A percentile compares a stretch with the other conserved stretches of the same genome.
phyloP scores from a whole-genome alignment of 2,329 filamentous ascomycete species.

The Talaromyces sp. region DNA sequence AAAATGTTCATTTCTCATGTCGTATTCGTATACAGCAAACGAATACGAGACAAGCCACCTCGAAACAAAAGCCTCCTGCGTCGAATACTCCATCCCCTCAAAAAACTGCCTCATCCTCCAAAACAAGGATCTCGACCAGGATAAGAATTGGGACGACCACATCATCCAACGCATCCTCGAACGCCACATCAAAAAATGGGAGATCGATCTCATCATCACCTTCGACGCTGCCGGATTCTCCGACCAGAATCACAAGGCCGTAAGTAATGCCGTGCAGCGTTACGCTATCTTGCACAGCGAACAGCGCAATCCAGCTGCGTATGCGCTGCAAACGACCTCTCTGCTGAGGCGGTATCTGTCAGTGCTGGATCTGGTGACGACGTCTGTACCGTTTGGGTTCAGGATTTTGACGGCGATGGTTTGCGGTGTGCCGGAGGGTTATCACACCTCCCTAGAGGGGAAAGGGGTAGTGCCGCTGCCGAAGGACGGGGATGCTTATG shows the following conservation, averaged over 20 bases:
- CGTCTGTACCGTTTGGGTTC: constrained; percentile 33
- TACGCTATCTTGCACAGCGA: constrained; percentile 21
- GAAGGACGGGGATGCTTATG: constrained; percentile 13
- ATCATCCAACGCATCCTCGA: constrained; percentile 33
- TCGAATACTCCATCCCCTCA: constrained; percentile 20
- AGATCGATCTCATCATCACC: constrained; percentile 42
- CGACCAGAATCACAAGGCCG: constrained; percentile 26
- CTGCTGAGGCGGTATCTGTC: constrained; percentile 39
- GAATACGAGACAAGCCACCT: constrained; percentile 16
- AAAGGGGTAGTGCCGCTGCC: background rate
- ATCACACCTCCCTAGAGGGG: background rate
- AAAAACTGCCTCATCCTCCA: constrained; percentile 39
- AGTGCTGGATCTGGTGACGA: constrained; percentile 37
- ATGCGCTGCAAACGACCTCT: constrained; percentile 34
- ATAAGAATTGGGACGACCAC: constrained; percentile 36
- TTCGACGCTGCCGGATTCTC: constrained; percentile 41
- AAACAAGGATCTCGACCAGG: constrained; percentile 30
- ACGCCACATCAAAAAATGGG: constrained; percentile 36
- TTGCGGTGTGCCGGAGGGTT: background rate
- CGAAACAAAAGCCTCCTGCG: constrained; percentile 24
- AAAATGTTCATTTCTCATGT: background rate
- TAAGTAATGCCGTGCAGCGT: constrained; percentile 34
- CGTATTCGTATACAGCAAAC: background rate
- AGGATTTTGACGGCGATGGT: constrained; percentile 23
- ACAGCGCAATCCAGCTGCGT: constrained; percentile 30